Percentiles rank a stretch among this genome's conserved stretches.
Evolutionary conservation across 768 basidiomycete species (phyloP).

Genomic region (Hydnomerulius pinastri): DNA sequence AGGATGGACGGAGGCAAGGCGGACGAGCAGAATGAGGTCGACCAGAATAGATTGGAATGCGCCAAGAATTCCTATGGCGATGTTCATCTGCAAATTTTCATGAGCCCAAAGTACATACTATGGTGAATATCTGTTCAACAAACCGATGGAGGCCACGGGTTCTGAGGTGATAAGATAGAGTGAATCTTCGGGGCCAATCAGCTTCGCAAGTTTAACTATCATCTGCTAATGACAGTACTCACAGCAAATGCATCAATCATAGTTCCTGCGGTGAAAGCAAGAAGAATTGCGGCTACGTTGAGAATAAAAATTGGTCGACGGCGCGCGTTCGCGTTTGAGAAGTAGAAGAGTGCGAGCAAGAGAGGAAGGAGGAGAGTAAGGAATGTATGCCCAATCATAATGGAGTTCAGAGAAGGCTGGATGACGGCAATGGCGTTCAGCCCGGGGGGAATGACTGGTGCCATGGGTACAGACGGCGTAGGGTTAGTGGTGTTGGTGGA

Average conservation of each 20-base stretch:
- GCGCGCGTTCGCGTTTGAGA: slow-evolving; percentile 27
- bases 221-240: background rate
- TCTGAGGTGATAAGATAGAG: slow-evolving; percentile 22
- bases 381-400: slow-evolving; percentile 34
- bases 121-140: background rate
- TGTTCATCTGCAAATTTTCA: slow-evolving; percentile 13
- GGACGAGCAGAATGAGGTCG: slow-evolving; percentile 30
- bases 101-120: background rate
- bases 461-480: background rate
- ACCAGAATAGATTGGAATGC: slow-evolving; percentile 30
- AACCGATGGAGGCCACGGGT: slow-evolving; percentile 24
- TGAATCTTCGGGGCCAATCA: slow-evolving; percentile 24
- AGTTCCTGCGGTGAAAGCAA: slow-evolving; percentile 22
- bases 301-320: slow-evolving; percentile 30
- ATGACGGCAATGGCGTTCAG: slow-evolving; percentile 9
- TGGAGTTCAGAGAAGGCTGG: slow-evolving; percentile 20
- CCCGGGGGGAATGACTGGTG: background rate
- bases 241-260: slow-evolving; percentile 25
- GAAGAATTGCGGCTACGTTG: slow-evolving; percentile 22
- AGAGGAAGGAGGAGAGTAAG: slow-evolving; percentile 32
- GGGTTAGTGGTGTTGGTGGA: slow-evolving; percentile 14
- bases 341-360: slow-evolving; percentile 31
- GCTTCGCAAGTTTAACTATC: background rate
- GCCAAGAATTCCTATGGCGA: slow-evolving; percentile 33
- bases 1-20: slow-evolving; percentile 30